Evolutionary conservation across 352 stramenopile genomes (phyloP).

Genomic region (Aphanomyces invadans): DNA sequence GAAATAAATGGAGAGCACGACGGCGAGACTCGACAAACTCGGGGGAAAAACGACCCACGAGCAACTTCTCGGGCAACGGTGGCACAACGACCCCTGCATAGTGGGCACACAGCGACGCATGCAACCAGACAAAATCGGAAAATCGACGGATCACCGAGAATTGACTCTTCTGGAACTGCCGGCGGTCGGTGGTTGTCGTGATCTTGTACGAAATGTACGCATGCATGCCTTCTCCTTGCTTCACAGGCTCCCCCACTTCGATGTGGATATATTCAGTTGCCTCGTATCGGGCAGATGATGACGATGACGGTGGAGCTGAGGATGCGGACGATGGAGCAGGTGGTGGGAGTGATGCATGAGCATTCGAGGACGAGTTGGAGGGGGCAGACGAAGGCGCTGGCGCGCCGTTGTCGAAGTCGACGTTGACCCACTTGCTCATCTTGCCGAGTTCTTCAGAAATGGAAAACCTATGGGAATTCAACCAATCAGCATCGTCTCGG

Average conservation of each 20-base stretch:
- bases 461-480: neutral
- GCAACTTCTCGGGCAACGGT: conserved; percentile 93
- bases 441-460: neutral
- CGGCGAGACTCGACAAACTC: conserved; percentile 87
- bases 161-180: conserved; percentile 76
- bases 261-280: conserved; percentile 51
- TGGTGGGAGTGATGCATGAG: neutral
- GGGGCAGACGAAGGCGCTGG: neutral
- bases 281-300: neutral
- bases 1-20: conserved; percentile 69
- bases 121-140: conserved; percentile 96
- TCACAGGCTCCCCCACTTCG: conserved; percentile 91
- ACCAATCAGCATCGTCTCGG: neutral
- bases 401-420: conserved; percentile 6
- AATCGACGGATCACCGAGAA: conserved; percentile 90
- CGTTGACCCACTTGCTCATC: conserved; percentile 25
- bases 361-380: neutral
- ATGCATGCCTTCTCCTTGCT: conserved; percentile 96
- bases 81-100: conserved; percentile 89
- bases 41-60: conserved; percentile 89
- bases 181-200: conserved; percentile 57
- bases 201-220: conserved; percentile 98
- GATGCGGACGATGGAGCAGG: neutral
- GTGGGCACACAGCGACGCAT: conserved; percentile 78
- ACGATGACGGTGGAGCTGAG: neutral